These are phyloP conservation scores for Talinum fruticosum DNA, from an alignment of 148 eudicot species.

Conservation along the genomic window DNA sequence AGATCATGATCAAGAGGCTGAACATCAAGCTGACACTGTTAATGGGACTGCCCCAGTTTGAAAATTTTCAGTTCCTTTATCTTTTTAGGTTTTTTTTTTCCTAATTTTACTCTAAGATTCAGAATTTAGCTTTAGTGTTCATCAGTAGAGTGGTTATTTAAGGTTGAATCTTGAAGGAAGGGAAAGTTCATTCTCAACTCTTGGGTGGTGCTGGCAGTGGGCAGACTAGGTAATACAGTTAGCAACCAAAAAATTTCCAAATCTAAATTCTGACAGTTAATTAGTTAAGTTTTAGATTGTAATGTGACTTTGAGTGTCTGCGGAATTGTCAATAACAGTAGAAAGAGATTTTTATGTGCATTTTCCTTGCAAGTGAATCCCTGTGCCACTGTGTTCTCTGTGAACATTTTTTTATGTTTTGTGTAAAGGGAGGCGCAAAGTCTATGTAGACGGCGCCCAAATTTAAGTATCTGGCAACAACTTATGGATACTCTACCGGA, in stretches of 20 bases:
- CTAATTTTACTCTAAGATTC: too few relatives aligned
- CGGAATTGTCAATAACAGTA: background rate
- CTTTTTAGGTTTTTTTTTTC: background rate
- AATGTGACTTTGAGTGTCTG: too few relatives aligned
- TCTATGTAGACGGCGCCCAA: too few relatives aligned
- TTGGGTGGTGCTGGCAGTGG: background rate
- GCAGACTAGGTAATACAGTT: background rate
- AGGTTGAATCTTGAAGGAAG: too few relatives aligned
- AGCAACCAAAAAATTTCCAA: background rate
- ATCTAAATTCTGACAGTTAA: background rate
- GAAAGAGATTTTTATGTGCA: background rate
- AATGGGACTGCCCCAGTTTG: constrained; percentile 39
- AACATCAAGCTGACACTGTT: constrained; percentile 1
- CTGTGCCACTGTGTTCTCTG: too few relatives aligned
- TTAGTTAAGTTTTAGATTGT: background rate
- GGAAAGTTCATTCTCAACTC: too few relatives aligned
- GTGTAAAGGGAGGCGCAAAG: too few relatives aligned
- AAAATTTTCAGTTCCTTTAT: background rate
- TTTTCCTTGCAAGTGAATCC: too few relatives aligned
- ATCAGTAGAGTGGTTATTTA: background rate
- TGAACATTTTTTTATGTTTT: too few relatives aligned
- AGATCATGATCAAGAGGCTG: background rate
- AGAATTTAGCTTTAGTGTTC: background rate
- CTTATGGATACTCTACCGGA: too few relatives aligned
- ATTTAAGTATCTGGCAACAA: too few relatives aligned